These are phyloP conservation scores for Porphyrellus sp. DNA, from an alignment of 1,284 basidiomycete genomes.

Conservation along the genomic window DNA sequence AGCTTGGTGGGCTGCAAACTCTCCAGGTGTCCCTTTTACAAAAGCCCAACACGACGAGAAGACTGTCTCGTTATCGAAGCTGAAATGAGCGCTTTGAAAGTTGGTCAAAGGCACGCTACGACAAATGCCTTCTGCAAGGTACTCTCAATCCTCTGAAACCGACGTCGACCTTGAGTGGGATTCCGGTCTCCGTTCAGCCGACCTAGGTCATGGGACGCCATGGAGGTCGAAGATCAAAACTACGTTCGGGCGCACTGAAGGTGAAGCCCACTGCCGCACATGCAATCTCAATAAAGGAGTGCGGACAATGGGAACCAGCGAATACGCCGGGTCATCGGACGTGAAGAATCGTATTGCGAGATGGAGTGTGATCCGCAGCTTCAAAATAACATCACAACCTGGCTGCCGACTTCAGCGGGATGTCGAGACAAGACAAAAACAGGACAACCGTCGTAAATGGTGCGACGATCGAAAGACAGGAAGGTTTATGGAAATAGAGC, in stretches of 20 bases:
- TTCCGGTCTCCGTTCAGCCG: slow-evolving; percentile 21
- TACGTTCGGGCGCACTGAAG: slow-evolving; percentile 16
- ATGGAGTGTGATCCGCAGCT: slow-evolving; percentile 7
- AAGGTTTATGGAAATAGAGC: slow-evolving; percentile 19
- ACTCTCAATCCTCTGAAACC: slow-evolving; percentile 10
- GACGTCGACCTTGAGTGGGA: slow-evolving; percentile 23
- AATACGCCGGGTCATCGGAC: slow-evolving; percentile 1
- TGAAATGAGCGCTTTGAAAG: slow-evolving; percentile 13
- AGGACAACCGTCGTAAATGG: slow-evolving; percentile 17
- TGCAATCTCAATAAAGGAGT: slow-evolving; percentile 11
- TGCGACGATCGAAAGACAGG: slow-evolving; percentile 21
- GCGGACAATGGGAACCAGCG: slow-evolving; percentile 14
- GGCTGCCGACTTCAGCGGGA: slow-evolving; percentile 20
- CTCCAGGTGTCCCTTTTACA: slow-evolving; percentile 18
- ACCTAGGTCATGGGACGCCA: slow-evolving; percentile 8
- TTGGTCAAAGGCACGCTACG: slow-evolving; percentile 16
- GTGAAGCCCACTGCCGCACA: slow-evolving; percentile 14
- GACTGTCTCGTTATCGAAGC: slow-evolving; percentile 7
- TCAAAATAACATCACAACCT: slow-evolving; percentile 22
- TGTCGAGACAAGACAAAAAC: slow-evolving; percentile 18
- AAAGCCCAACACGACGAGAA: slow-evolving; percentile 16
- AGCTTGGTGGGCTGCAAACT: slow-evolving; percentile 16
- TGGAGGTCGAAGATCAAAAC: slow-evolving; percentile 6
- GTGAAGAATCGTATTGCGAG: slow-evolving; percentile 17
- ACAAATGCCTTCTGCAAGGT: slow-evolving; percentile 13